These are phyloP conservation scores for Papiliotrema fonsecae DNA, from an alignment of 1,284 basidiomycete genomes.

Conservation along the genomic window DNA sequence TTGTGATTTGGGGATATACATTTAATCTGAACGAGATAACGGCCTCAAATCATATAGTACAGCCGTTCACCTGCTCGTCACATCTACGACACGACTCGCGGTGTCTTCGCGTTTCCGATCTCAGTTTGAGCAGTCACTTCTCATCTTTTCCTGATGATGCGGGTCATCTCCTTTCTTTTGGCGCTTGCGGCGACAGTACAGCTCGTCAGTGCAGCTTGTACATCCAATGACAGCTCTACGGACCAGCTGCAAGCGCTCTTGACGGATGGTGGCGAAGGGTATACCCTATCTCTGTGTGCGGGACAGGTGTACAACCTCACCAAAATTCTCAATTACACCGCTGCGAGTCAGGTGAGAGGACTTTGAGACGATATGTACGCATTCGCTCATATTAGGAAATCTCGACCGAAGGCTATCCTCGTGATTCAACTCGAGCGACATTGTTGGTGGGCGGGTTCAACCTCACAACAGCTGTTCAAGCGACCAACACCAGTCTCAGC, in stretches of 20 bases:
- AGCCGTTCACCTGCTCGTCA: too few relatives aligned
- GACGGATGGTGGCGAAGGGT: conserved; percentile 61
- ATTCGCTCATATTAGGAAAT: conserved; percentile 74
- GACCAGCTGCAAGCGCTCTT: conserved; percentile 64
- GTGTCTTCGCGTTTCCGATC: too few relatives aligned
- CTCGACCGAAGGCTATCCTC: conserved; percentile 68
- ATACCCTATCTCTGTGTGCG: conserved; percentile 62
- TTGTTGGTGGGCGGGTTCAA: conserved; percentile 57
- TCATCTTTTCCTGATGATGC: too few relatives aligned
- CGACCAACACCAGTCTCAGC: conserved; percentile 57
- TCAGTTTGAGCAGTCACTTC: neutral
- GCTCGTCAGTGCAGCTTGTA: conserved; percentile 20
- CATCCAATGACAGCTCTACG: conserved; percentile 56
- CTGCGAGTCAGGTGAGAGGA: conserved; percentile 49
- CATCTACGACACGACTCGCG: too few relatives aligned
- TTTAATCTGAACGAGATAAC: too few relatives aligned
- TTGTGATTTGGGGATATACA: too few relatives aligned
- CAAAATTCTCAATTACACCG: conserved; percentile 61
- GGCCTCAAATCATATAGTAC: too few relatives aligned
- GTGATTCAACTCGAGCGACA: conserved; percentile 54
- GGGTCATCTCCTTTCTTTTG: neutral
- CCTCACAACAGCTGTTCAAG: conserved; percentile 62
- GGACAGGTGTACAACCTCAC: conserved; percentile 59
- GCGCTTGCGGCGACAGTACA: neutral
- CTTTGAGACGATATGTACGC: neutral